Percentiles rank a stretch among this genome's conserved stretches.
These are phyloP conservation scores for Puya raimondii DNA, from an alignment of 176 grass and related monocot genomes.

Conservation along the genomic window DNA sequence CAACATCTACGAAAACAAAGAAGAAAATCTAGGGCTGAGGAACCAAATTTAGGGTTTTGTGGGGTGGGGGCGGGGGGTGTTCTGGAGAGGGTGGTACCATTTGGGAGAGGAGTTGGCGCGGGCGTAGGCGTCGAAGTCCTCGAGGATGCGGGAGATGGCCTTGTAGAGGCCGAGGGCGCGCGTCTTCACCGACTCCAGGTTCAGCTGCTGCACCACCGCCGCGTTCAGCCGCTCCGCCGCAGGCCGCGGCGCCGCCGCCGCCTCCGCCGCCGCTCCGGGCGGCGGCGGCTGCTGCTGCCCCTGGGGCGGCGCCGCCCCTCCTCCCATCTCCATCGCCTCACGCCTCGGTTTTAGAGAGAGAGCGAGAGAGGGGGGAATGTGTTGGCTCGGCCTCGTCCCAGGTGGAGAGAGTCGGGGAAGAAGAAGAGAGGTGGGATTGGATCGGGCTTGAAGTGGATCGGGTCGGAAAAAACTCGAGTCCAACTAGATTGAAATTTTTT, in stretches of 20 bases:
- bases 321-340: slow-evolving; percentile 24
- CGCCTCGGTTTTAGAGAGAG: not conserved
- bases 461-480: not conserved
- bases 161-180: slow-evolving; percentile 80
- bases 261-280: slow-evolving; percentile 9
- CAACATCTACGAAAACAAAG: not conserved
- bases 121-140: slow-evolving; percentile 67
- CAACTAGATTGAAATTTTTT: not conserved
- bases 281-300: slow-evolving; percentile 11
- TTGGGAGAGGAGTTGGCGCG: slow-evolving; percentile 56
- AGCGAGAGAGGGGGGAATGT: not conserved
- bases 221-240: slow-evolving; percentile 58
- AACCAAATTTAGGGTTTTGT: not conserved
- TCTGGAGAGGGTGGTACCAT: slow-evolving; percentile 27
- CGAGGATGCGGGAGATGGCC: slow-evolving; percentile 79
- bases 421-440: not conserved
- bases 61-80: not conserved
- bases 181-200: slow-evolving; percentile 78
- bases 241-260: slow-evolving; percentile 15
- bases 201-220: slow-evolving; percentile 66
- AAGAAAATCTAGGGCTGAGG: not conserved
- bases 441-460: not conserved
- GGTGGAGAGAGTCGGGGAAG: not conserved
- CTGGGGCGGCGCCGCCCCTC: slow-evolving; percentile 1
- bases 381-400: not conserved